phyloP scores from a whole-genome alignment of 345 rosid species.

The Aurinia saxatilis region DNA sequence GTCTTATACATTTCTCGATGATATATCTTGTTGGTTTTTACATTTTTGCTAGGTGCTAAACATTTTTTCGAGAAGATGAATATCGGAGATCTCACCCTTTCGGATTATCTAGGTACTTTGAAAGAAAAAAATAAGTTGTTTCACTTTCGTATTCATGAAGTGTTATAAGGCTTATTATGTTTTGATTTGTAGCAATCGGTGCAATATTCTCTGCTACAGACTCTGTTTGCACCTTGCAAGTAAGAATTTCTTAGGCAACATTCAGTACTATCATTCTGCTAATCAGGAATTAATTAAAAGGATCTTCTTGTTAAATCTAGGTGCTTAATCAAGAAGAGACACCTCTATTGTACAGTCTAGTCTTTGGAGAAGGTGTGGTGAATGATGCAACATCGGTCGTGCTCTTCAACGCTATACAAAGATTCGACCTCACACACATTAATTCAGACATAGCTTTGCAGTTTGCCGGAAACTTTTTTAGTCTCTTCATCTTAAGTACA shows the following conservation, averaged over 20 bases:
- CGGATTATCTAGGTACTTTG: conserved; percentile 75
- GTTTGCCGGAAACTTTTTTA: conserved; percentile 66
- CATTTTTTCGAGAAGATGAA: conserved; percentile 68
- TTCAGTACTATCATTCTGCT: neutral
- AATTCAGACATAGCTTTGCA: conserved; percentile 44
- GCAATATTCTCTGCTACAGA: conserved; percentile 98
- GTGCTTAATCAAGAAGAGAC: conserved; percentile 94
- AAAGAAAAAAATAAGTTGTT: neutral
- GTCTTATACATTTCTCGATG: conserved; percentile 1
- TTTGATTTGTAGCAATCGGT: conserved; percentile 68
- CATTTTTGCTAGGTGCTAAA: conserved; percentile 48
- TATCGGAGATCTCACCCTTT: conserved; percentile 49
- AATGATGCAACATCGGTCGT: conserved; percentile 97
- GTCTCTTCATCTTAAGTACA: conserved; percentile 74
- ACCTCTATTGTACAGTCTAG: conserved; percentile 79
- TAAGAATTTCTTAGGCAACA: too few species aligned
- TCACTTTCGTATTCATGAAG: conserved; percentile 1
- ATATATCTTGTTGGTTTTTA: neutral
- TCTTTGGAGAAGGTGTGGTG: conserved; percentile 96
- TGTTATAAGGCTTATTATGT: neutral
- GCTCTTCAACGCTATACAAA: conserved; percentile 90
- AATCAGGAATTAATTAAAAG: neutral
- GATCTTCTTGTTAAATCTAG: conserved; percentile 31
- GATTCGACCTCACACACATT: conserved; percentile 65
- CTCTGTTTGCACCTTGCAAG: conserved; percentile 98